phyloP scores from a whole-genome alignment of 352 stramenopile genomes.

The Phytophthora megakarya region DNA sequence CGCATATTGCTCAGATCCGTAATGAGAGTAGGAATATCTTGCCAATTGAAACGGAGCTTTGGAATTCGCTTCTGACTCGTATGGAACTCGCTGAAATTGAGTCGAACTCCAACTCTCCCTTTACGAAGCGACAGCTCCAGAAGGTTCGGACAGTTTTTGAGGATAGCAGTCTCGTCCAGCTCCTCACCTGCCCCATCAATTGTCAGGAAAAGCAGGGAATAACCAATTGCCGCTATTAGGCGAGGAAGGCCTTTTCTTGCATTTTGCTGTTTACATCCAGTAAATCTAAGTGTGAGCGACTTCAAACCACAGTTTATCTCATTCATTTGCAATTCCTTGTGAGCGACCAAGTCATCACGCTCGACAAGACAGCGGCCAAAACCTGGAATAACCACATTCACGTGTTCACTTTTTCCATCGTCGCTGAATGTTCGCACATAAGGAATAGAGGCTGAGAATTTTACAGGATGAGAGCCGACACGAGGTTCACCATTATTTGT shows the following conservation, averaged over 20 bases:
- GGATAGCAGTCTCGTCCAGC: conserved; percentile 11
- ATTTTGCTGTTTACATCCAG: neutral
- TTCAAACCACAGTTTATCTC: neutral
- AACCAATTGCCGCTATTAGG: neutral
- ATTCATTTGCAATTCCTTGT: neutral
- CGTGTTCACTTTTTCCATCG: too few relatives aligned
- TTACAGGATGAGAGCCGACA: neutral
- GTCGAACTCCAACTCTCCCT: conserved; percentile 1
- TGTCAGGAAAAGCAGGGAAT: conserved; percentile 12
- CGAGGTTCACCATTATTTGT: neutral
- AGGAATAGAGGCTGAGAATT: conserved; percentile 6
- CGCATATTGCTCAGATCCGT: conserved; percentile 5
- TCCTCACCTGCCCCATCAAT: neutral
- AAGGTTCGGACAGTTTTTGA: conserved; percentile 13
- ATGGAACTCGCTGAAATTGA: conserved; percentile 23
- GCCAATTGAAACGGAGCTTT: conserved; percentile 7
- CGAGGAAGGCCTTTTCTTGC: conserved; percentile 8
- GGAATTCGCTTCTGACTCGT: neutral
- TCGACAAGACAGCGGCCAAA: too few relatives aligned
- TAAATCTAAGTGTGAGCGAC: conserved; percentile 18
- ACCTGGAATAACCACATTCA: too few relatives aligned
- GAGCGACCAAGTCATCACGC: too few relatives aligned
- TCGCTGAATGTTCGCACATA: too few relatives aligned
- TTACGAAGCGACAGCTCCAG: conserved; percentile 11
- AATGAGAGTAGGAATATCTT: conserved; percentile 8